A percentile compares a stretch with the other conserved stretches of the same genome.
Evolutionary conservation across 352 stramenopile species (phyloP).

Genomic region (Blastocystis sp.): DNA sequence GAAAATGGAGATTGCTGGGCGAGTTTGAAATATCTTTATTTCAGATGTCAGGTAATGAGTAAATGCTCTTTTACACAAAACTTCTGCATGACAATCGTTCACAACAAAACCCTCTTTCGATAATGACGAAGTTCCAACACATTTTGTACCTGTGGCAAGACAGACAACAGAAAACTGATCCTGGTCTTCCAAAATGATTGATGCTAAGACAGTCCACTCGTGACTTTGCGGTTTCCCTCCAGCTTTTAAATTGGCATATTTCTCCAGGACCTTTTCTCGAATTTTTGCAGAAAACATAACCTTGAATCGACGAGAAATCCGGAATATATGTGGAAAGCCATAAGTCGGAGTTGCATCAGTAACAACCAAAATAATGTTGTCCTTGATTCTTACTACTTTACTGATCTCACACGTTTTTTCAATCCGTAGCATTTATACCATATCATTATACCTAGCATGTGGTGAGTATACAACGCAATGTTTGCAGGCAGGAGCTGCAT

Average conservation of each 20-base stretch:
- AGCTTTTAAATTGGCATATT: background rate
- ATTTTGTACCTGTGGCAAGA: conserved; percentile 44
- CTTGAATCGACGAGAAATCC: background rate
- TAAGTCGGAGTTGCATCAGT: too few relatives aligned
- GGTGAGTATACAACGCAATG: conserved; percentile 45
- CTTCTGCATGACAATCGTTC: conserved; percentile 50
- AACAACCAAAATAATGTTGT: background rate
- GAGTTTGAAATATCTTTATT: background rate
- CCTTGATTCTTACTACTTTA: background rate
- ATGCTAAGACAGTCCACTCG: conserved; percentile 28
- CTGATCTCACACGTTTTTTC: background rate
- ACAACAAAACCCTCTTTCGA: conserved; percentile 8
- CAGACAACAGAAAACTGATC: background rate
- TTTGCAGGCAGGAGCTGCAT: background rate
- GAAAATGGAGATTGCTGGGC: background rate
- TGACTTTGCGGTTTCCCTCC: conserved; percentile 32
- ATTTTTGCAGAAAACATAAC: background rate
- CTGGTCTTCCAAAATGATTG: background rate
- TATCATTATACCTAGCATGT: background rate
- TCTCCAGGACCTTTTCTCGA: background rate
- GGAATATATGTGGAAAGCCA: background rate
- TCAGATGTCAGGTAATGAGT: background rate
- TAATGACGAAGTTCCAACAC: background rate
- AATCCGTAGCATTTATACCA: background rate
- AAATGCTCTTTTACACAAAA: background rate